phyloP scores from a whole-genome alignment of 495 filamentous ascomycete species.

The Penicillium crystallinum region DNA sequence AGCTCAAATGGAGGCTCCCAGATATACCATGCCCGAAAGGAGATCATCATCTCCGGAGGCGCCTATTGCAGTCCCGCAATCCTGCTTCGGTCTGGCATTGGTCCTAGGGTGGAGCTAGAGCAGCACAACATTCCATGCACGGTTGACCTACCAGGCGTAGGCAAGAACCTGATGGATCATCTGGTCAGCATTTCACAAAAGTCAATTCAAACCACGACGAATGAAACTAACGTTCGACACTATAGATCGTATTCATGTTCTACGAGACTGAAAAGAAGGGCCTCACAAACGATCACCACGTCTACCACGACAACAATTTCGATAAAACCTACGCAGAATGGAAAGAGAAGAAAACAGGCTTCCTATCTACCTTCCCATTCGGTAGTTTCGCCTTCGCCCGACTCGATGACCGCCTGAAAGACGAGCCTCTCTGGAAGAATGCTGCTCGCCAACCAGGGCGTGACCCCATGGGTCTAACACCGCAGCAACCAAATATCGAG shows the following conservation, averaged over 20 bases:
- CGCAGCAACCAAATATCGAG: slow-evolving; percentile 46
- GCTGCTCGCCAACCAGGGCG: slow-evolving; percentile 37
- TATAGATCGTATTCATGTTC: slow-evolving; percentile 33
- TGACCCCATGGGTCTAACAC: slow-evolving; percentile 49
- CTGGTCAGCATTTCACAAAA: slow-evolving; percentile 16
- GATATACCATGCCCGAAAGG: slow-evolving; percentile 30
- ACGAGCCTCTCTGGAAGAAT: slow-evolving; percentile 39
- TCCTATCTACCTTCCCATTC: slow-evolving; percentile 49
- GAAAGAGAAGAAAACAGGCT: slow-evolving; percentile 46
- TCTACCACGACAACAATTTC: slow-evolving; percentile 37
- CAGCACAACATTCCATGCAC: slow-evolving; percentile 44
- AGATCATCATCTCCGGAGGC: slow-evolving; percentile 51
- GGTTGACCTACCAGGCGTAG: slow-evolving; percentile 49
- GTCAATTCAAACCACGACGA: not conserved
- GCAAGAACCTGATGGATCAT: slow-evolving; percentile 53
- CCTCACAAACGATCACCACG: slow-evolving; percentile 38
- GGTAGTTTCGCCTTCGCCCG: slow-evolving; percentile 51
- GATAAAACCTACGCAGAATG: slow-evolving; percentile 39
- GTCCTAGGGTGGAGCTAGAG: slow-evolving; percentile 42
- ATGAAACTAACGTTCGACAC: not conserved
- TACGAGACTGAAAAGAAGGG: slow-evolving; percentile 43
- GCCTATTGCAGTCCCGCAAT: slow-evolving; percentile 55
- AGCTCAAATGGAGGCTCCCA: slow-evolving; percentile 24
- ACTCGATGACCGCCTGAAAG: slow-evolving; percentile 43
- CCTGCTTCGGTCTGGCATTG: slow-evolving; percentile 52